Evolutionary conservation across 1,284 basidiomycete genomes (phyloP).

Genomic region (Phellopilus nigrolimitatus): DNA sequence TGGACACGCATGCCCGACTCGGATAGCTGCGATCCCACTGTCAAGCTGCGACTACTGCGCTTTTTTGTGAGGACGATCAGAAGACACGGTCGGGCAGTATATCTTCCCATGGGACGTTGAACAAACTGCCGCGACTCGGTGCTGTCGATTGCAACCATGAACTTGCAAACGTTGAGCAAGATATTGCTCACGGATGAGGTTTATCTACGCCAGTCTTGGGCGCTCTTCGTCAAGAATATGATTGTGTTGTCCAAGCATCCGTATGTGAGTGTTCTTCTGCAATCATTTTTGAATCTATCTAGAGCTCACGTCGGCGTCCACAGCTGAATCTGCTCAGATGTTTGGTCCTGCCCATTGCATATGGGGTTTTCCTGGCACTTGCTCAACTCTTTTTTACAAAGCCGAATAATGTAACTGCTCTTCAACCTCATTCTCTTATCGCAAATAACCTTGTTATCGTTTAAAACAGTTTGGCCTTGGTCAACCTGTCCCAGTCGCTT

Average conservation of each 20-base stretch:
- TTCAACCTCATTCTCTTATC: neutral
- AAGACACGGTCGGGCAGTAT: too few relatives aligned
- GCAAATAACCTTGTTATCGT: conserved; percentile 4
- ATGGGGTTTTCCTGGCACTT: conserved; percentile 62
- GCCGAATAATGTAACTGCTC: conserved; percentile 48
- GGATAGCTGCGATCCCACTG: too few relatives aligned
- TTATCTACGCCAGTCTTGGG: conserved; percentile 48
- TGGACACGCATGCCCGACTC: too few relatives aligned
- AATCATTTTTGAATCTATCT: too few relatives aligned
- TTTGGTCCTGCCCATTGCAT: conserved; percentile 62
- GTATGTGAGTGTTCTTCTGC: conserved; percentile 46
- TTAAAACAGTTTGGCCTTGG: conserved; percentile 60
- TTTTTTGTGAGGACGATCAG: too few relatives aligned
- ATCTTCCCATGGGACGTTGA: too few relatives aligned
- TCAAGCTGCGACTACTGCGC: too few relatives aligned
- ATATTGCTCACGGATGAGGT: conserved; percentile 16
- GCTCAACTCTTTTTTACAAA: conserved; percentile 55
- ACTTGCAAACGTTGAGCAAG: too few relatives aligned
- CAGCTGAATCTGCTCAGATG: conserved; percentile 65
- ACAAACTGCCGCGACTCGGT: too few relatives aligned
- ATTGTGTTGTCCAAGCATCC: conserved; percentile 61
- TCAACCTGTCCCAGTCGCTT: conserved; percentile 43
- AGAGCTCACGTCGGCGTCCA: too few relatives aligned
- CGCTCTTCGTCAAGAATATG: conserved; percentile 73
- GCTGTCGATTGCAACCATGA: too few relatives aligned